Percentiles rank a stretch among this genome's conserved stretches.
Evolutionary conservation across 192 early-diverging fungal species (phyloP).

Genomic region (Backusella circina): DNA sequence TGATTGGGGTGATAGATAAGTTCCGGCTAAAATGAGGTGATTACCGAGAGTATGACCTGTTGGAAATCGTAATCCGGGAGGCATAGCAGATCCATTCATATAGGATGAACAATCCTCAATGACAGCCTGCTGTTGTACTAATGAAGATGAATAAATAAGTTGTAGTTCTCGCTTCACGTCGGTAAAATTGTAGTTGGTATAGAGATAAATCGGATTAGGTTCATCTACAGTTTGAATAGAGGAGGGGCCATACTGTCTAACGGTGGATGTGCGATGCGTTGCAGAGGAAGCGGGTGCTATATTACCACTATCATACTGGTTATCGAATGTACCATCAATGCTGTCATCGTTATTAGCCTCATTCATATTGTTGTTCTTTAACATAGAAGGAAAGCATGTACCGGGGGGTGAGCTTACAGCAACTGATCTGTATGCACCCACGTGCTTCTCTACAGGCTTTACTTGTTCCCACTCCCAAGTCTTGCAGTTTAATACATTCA

Average conservation of each 20-base stretch:
- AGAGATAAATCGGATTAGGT: conserved; percentile 63
- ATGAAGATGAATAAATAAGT: conserved; percentile 52
- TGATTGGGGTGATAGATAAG: conserved; percentile 62
- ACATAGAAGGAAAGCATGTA: conserved; percentile 7
- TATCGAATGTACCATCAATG: not conserved
- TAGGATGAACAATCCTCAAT: conserved; percentile 66
- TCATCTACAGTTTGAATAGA: conserved; percentile 36
- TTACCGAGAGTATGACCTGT: conserved; percentile 68
- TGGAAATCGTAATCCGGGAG: conserved; percentile 77
- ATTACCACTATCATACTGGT: not conserved
- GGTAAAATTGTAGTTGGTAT: conserved; percentile 82
- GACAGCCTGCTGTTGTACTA: conserved; percentile 32
- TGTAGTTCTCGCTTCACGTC: conserved; percentile 76
- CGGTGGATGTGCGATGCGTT: not conserved
- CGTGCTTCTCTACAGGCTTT: conserved; percentile 67
- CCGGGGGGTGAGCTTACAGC: conserved; percentile 51
- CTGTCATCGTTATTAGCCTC: not conserved
- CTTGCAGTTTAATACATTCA: conserved; percentile 74
- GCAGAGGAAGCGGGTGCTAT: not conserved
- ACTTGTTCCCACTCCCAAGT: conserved; percentile 63
- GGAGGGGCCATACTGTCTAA: conserved; percentile 11
- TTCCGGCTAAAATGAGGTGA: conserved; percentile 67
- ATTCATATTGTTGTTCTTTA: not conserved
- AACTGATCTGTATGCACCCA: conserved; percentile 77
- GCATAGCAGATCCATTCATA: conserved; percentile 59